These are phyloP conservation scores for Bromus sterilis DNA, from an alignment of 176 grass and related monocot genomes.

Conservation along the genomic window DNA sequence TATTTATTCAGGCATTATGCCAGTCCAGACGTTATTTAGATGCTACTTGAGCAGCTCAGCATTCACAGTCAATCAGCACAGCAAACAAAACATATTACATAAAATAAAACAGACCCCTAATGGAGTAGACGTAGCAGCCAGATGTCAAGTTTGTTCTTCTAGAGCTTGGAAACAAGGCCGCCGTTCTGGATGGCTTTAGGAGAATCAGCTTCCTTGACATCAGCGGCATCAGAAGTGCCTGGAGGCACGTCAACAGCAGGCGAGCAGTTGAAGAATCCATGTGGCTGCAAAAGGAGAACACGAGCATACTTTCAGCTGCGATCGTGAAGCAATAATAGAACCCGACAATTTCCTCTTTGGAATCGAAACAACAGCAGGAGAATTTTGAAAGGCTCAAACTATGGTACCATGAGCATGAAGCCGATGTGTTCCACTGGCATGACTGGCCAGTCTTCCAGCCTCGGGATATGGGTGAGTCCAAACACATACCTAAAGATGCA, in stretches of 20 bases:
- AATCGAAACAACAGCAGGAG: background rate
- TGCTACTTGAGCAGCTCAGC: background rate
- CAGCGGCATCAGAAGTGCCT: slow-evolving; percentile 38
- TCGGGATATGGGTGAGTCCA: slow-evolving; percentile 92
- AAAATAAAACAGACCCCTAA: background rate
- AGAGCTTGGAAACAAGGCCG: slow-evolving; percentile 67
- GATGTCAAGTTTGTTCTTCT: too few species aligned
- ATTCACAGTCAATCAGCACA: background rate
- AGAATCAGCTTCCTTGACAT: slow-evolving; percentile 63
- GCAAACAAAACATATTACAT: background rate
- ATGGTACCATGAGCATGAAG: slow-evolving; percentile 93
- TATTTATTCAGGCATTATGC: background rate
- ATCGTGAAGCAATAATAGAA: background rate
- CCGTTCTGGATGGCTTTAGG: slow-evolving; percentile 70
- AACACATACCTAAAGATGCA: slow-evolving; percentile 68
- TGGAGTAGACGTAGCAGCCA: too few species aligned
- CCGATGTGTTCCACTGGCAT: slow-evolving; percentile 97
- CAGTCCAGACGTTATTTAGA: slow-evolving; percentile 13
- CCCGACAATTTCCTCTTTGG: background rate
- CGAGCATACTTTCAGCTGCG: background rate
- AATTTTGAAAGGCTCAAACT: background rate
- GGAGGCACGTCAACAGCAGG: slow-evolving; percentile 89
- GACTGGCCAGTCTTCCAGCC: slow-evolving; percentile 97
- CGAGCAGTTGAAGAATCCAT: slow-evolving; percentile 99
- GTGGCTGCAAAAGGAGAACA: slow-evolving; percentile 46